phyloP scores from a whole-genome alignment of 495 filamentous ascomycete genomes.

The Mytilinidion resinicola region DNA sequence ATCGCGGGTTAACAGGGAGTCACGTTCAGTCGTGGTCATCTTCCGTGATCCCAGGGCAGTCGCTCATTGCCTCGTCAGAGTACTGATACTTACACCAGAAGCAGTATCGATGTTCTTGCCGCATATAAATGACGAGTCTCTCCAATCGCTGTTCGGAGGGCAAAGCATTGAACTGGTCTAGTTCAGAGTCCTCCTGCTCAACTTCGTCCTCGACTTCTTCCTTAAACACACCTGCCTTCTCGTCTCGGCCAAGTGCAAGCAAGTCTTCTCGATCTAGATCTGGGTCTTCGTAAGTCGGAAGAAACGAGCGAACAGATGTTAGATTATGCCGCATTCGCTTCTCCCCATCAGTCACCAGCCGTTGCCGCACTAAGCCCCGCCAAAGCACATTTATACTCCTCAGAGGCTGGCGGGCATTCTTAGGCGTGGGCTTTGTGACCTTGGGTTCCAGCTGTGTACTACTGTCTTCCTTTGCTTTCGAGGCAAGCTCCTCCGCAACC shows the following conservation, averaged over 20 bases:
- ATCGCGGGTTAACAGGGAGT: background rate
- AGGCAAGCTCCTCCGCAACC: conserved; percentile 68
- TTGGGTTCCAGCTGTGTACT: conserved; percentile 9
- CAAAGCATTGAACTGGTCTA: conserved; percentile 76
- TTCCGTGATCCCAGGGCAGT: conserved; percentile 83
- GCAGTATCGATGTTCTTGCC: conserved; percentile 72
- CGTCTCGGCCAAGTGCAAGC: conserved; percentile 45
- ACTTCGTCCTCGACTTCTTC: conserved; percentile 69
- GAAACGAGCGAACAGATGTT: conserved; percentile 41
- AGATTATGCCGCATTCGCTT: conserved; percentile 61
- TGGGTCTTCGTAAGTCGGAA: conserved; percentile 47
- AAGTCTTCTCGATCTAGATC: conserved; percentile 53
- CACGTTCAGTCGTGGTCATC: conserved; percentile 74
- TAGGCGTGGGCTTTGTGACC: background rate
- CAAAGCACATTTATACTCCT: conserved; percentile 72
- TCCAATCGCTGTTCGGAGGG: conserved; percentile 56
- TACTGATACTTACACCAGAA: conserved; percentile 95
- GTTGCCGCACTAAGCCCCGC: conserved; percentile 61
- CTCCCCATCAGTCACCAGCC: conserved; percentile 65
- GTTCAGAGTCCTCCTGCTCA: conserved; percentile 75
- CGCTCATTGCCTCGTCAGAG: conserved; percentile 57
- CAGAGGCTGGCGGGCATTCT: conserved; percentile 32
- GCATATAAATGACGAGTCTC: conserved; percentile 59
- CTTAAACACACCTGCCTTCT: conserved; percentile 50
- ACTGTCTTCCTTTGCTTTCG: conserved; percentile 35